phyloP scores from a whole-genome alignment of 2,329 filamentous ascomycete genomes.

The Didymella keratinophila region DNA sequence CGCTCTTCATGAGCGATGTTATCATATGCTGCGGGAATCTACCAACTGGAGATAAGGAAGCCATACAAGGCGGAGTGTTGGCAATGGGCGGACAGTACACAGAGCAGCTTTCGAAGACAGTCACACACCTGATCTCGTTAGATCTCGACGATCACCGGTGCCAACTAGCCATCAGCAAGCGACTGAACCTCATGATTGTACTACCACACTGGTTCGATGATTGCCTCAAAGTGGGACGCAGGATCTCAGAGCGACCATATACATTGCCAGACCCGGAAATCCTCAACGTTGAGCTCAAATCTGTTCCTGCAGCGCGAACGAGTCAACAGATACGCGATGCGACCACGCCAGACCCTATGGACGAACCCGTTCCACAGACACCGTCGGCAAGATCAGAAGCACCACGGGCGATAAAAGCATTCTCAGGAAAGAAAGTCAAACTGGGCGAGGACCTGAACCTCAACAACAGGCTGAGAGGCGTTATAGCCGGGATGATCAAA shows the following conservation, averaged over 20 bases:
- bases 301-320: constrained; percentile 58
- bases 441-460: constrained; percentile 78
- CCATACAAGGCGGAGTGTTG: constrained; percentile 86
- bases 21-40: constrained; percentile 84
- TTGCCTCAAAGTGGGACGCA: constrained; percentile 89
- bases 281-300: constrained; percentile 53
- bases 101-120: constrained; percentile 72
- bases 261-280: constrained; percentile 85
- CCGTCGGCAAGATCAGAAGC: constrained; percentile 32
- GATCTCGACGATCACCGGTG: constrained; percentile 78
- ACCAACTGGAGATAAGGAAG: constrained; percentile 85
- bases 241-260: constrained; percentile 89
- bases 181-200: constrained; percentile 79
- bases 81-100: constrained; percentile 88
- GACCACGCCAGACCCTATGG: constrained; percentile 42
- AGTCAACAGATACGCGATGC: constrained; percentile 47
- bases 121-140: constrained; percentile 89
- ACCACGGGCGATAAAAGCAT: constrained; percentile 63
- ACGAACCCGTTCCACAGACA: constrained; percentile 32
- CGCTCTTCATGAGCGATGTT: constrained; percentile 87
- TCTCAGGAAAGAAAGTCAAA: constrained; percentile 78
- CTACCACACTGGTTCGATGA: constrained; percentile 98
- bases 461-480: constrained; percentile 68
- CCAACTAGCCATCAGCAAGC: constrained; percentile 67
- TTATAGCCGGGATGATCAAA: constrained; percentile 74